These are phyloP conservation scores for Cercospora sojina DNA, from an alignment of 2,329 filamentous ascomycete genomes.

Conservation along the genomic window DNA sequence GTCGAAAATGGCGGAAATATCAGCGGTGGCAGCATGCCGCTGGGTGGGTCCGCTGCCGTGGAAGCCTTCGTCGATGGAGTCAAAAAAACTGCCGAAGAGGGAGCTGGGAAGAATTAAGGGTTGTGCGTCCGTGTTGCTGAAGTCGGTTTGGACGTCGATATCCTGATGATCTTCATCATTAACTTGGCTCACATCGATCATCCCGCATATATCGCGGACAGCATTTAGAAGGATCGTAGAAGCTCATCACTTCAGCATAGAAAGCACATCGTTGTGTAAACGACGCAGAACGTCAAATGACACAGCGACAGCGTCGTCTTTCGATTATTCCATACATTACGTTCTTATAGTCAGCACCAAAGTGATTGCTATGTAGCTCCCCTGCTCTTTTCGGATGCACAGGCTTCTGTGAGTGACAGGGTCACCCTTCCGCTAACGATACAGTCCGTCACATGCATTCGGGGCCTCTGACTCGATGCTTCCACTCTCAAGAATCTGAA, in stretches of 20 bases:
- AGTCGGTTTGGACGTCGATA: not conserved
- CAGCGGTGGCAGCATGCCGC: slow-evolving; percentile 72
- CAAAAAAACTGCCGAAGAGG: slow-evolving; percentile 71
- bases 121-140: not conserved
- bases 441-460: no score
- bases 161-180: not conserved
- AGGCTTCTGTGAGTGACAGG: not conserved
- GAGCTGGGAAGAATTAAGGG: slow-evolving; percentile 33
- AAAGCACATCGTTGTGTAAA: not conserved
- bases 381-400: not conserved
- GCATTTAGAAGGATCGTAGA: not conserved
- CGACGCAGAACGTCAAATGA: not conserved
- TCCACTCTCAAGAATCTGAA: no score
- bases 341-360: not conserved
- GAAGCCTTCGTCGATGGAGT: slow-evolving; percentile 89
- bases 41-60: slow-evolving; percentile 85
- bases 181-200: not conserved
- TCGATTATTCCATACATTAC: not conserved
- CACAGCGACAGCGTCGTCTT: not conserved
- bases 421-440: not conserved
- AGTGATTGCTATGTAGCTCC: not conserved
- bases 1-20: slow-evolving; percentile 84
- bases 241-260: not conserved
- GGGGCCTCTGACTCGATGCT: no score
- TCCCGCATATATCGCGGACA: not conserved